phyloP scores from a whole-genome alignment of 2,329 filamentous ascomycete genomes.

The Tothia fuscella region DNA sequence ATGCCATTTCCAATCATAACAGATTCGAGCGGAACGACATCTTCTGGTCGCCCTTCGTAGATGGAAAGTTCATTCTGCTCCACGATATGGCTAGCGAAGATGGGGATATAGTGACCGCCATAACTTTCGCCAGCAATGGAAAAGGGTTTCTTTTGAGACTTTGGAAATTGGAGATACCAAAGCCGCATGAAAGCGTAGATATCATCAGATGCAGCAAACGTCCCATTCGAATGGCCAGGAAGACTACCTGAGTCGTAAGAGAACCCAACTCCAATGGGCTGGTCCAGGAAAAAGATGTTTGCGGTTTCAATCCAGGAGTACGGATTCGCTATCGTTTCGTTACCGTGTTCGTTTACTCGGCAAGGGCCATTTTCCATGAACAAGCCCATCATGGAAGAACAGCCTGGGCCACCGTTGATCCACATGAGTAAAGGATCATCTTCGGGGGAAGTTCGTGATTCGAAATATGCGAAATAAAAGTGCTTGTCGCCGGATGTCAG shows the following conservation, averaged over 20 bases:
- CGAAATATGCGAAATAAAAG: constrained; percentile 36
- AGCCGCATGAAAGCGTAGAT: constrained; percentile 40
- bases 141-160: constrained; percentile 26
- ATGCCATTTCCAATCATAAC: constrained; percentile 37
- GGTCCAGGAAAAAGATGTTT: constrained; percentile 39
- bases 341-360: constrained; percentile 39
- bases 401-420: constrained; percentile 45
- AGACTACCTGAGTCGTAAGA: constrained; percentile 26
- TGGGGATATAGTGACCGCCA: constrained; percentile 39
- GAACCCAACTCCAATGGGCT: constrained; percentile 28
- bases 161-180: constrained; percentile 33
- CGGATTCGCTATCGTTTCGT: constrained; percentile 38
- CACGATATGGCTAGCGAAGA: constrained; percentile 32
- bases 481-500: constrained; percentile 29
- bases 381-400: constrained; percentile 37
- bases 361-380: constrained; percentile 43
- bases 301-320: constrained; percentile 51
- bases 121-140: constrained; percentile 40
- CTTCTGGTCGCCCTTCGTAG: constrained; percentile 25
- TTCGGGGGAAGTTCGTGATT: constrained; percentile 25
- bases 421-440: constrained; percentile 28
- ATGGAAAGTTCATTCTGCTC: constrained; percentile 27
- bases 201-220: constrained; percentile 34
- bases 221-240: constrained; percentile 23
- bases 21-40: constrained; percentile 28